Evolutionary conservation across 2,329 filamentous ascomycete genomes (phyloP).

Genomic region (Aureobasidium mangrovei): DNA sequence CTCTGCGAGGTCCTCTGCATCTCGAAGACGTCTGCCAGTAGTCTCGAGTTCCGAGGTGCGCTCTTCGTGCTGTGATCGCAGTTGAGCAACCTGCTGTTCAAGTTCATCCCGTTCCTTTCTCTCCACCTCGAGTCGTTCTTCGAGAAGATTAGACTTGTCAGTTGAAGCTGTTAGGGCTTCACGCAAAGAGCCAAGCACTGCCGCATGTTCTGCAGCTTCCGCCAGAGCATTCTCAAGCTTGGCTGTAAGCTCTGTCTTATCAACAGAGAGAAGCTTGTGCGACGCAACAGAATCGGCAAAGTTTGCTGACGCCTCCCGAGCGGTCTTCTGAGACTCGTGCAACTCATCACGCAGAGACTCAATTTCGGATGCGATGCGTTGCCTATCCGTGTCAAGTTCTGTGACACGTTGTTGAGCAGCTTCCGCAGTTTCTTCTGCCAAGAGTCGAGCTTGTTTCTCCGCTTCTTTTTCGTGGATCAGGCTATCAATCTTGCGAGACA

Average conservation of each 20-base stretch:
- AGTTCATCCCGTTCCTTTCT: conserved; percentile 63
- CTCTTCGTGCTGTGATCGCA: conserved; percentile 77
- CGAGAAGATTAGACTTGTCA: conserved; percentile 66
- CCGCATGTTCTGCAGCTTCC: conserved; percentile 60
- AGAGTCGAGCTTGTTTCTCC: conserved; percentile 69
- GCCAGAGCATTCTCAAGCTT: conserved; percentile 59
- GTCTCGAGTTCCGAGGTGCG: conserved; percentile 68
- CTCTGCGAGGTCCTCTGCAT: conserved; percentile 81
- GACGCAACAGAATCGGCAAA: conserved; percentile 68
- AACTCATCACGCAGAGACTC: conserved; percentile 80
- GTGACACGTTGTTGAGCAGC: conserved; percentile 74
- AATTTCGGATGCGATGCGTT: conserved; percentile 74
- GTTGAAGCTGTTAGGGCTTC: conserved; percentile 71
- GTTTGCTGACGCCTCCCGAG: conserved; percentile 71
- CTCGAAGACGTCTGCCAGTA: conserved; percentile 63
- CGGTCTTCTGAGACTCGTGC: conserved; percentile 66
- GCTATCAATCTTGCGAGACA: conserved; percentile 67
- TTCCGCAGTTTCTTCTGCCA: conserved; percentile 80
- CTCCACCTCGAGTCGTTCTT: conserved; percentile 78
- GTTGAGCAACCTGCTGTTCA: conserved; percentile 65
- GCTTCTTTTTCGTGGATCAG: conserved; percentile 63
- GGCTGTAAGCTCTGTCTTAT: conserved; percentile 67
- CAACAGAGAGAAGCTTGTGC: conserved; percentile 68
- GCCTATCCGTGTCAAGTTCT: conserved; percentile 75
- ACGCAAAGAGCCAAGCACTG: conserved; percentile 65